These are phyloP conservation scores for Cymbidium sinense DNA, from an alignment of 106 monocot genomes.

Conservation along the genomic window DNA sequence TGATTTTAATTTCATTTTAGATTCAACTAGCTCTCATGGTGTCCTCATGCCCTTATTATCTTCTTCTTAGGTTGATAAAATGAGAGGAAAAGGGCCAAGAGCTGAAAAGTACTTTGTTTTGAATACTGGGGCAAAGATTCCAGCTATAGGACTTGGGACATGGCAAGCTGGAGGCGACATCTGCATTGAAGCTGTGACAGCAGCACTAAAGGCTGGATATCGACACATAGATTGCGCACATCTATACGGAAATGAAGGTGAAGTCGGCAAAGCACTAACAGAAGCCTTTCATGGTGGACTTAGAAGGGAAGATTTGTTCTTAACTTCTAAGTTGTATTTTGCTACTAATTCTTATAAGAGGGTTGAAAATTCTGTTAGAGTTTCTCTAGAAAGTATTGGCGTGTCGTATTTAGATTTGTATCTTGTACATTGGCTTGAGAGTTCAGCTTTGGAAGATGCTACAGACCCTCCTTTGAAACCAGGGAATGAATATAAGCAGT, in stretches of 20 bases:
- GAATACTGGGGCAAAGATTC: conserved; percentile 76
- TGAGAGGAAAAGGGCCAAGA: conserved; percentile 36
- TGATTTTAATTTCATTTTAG: neutral
- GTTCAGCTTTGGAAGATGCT: conserved; percentile 69
- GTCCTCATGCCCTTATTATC: neutral
- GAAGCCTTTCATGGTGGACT: conserved; percentile 56
- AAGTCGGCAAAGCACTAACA: conserved; percentile 67
- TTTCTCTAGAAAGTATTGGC: conserved; percentile 73
- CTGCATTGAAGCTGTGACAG: conserved; percentile 57
- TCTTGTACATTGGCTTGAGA: conserved; percentile 85
- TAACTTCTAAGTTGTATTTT: conserved; percentile 79
- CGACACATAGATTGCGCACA: conserved; percentile 84
- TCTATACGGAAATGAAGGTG: conserved; percentile 79
- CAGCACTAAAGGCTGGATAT: conserved; percentile 58
- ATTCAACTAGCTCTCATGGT: neutral
- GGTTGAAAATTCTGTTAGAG: conserved; percentile 63
- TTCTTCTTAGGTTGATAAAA: conserved; percentile 20
- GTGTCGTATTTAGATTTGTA: conserved; percentile 85
- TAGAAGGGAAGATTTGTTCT: conserved; percentile 69
- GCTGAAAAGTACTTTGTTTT: conserved; percentile 36
- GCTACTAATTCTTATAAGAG: conserved; percentile 78
- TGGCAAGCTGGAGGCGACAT: conserved; percentile 78
- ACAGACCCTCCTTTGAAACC: conserved; percentile 80
- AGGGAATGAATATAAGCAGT: conserved; percentile 63
- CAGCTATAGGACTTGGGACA: conserved; percentile 79